These are phyloP conservation scores for Przewalskia tangutica DNA, from an alignment of 257 asterid species.

Conservation along the genomic window DNA sequence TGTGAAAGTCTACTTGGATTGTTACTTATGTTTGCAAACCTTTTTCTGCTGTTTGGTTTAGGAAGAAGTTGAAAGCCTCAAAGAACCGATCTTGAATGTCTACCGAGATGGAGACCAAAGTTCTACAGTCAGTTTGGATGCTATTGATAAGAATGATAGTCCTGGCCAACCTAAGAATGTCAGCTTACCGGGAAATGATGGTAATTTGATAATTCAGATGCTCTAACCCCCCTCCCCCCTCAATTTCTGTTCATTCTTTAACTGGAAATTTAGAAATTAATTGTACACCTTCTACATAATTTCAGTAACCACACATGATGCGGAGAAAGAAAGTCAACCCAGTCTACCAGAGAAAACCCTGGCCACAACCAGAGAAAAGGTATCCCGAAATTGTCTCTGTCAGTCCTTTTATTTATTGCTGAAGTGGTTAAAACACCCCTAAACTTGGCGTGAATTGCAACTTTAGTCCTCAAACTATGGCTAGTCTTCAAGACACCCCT, in stretches of 20 bases:
- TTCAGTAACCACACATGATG: constrained; percentile 43
- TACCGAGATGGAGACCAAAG: constrained; percentile 47
- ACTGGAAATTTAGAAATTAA: background rate
- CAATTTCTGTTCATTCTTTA: background rate
- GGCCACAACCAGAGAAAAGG: constrained; percentile 29
- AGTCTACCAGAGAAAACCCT: constrained; percentile 20
- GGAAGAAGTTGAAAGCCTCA: constrained; percentile 46
- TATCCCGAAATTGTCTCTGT: background rate
- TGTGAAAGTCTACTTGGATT: background rate
- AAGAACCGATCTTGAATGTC: constrained; percentile 58
- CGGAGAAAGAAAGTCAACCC: constrained; percentile 20
- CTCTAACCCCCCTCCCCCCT: background rate
- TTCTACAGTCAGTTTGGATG: constrained; percentile 25
- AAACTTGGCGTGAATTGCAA: no score
- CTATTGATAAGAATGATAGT: constrained; percentile 15
- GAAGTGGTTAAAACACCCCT: no score
- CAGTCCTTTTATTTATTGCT: background rate
- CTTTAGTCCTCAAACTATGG: no score
- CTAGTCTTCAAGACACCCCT: no score
- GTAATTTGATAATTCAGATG: constrained; percentile 32
- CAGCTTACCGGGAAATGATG: constrained; percentile 24
- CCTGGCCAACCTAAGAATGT: constrained; percentile 24
- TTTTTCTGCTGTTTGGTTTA: constrained; percentile 16
- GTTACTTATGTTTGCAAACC: constrained; percentile 7
- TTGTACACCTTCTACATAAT: background rate